Conservation (phyloP, 2,329 filamentous ascomycete genomes). For the Ilyonectria mors-panacis region DNA sequence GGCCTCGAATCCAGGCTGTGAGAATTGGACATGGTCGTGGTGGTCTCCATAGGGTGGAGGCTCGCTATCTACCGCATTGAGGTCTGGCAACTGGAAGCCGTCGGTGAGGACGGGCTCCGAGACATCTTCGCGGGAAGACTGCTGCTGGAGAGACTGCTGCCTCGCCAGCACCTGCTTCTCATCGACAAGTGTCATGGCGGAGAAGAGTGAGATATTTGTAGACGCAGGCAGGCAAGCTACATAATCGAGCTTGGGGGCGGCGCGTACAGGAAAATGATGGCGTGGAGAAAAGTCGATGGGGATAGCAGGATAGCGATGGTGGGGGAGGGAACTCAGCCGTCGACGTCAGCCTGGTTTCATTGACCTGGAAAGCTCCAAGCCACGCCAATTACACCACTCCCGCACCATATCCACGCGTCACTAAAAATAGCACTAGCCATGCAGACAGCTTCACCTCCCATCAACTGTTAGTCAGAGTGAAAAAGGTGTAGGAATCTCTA, state of each 20-base stretch:
- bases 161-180: constrained; percentile 47
- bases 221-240: constrained; percentile 7
- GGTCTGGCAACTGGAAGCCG: constrained; percentile 58
- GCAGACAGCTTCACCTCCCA: not conserved
- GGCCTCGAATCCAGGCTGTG: constrained; percentile 74
- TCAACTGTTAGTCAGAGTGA: not conserved
- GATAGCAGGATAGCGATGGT: constrained; percentile 7
- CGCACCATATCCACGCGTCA: not conserved
- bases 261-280: not conserved
- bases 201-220: constrained; percentile 10
- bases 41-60: constrained; percentile 73
- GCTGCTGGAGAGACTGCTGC: constrained; percentile 38
- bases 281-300: not conserved
- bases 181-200: constrained; percentile 47
- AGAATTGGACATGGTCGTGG: constrained; percentile 70
- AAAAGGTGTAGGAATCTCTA: not conserved
- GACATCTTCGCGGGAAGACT: constrained; percentile 25
- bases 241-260: constrained; percentile 14
- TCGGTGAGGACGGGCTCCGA: constrained; percentile 55
- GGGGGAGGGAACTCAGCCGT: constrained; percentile 15
- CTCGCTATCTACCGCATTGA: constrained; percentile 58
- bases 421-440: constrained; percentile 16
- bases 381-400: constrained; percentile 1
- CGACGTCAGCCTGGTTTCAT: constrained; percentile 20
- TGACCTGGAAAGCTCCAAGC: constrained; percentile 6